phyloP scores from a whole-genome alignment of 1,284 basidiomycete species.

The Apiotrichum mycotoxinovorans region DNA sequence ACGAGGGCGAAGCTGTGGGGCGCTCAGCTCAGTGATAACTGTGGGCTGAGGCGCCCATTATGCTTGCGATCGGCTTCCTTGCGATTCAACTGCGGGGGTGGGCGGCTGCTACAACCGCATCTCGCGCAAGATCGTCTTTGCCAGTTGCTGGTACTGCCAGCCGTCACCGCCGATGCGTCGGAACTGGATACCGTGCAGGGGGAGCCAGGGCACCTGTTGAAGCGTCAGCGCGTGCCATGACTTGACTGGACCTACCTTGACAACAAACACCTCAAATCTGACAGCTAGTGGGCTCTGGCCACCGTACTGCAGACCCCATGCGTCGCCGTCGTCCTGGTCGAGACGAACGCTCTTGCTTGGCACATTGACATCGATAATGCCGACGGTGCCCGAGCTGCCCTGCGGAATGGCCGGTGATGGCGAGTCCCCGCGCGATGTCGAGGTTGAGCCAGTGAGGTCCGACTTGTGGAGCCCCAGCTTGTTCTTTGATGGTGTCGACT shows the following conservation, averaged over 20 bases:
- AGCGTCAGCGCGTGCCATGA: too few relatives aligned
- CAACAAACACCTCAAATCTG: slow-evolving; percentile 88
- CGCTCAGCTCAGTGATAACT: too few relatives aligned
- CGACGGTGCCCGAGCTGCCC: slow-evolving; percentile 17
- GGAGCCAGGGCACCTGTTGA: slow-evolving; percentile 80
- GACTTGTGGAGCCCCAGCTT: slow-evolving; percentile 15
- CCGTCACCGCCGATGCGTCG: slow-evolving; percentile 85
- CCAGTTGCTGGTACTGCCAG: slow-evolving; percentile 97
- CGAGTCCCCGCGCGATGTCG: slow-evolving; percentile 7
- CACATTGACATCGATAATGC: slow-evolving; percentile 10
- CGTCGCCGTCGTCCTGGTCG: slow-evolving; percentile 63
- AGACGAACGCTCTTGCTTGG: slow-evolving; percentile 37
- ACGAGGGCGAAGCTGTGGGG: too few relatives aligned
- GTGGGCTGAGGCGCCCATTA: too few relatives aligned
- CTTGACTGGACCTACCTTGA: slow-evolving; percentile 63
- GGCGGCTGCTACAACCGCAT: slow-evolving; percentile 72
- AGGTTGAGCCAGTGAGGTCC: slow-evolving; percentile 4
- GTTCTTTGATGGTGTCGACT: slow-evolving; percentile 17
- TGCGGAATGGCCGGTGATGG: slow-evolving; percentile 4
- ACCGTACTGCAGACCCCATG: slow-evolving; percentile 30
- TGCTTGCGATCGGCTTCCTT: too few relatives aligned
- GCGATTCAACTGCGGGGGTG: too few relatives aligned
- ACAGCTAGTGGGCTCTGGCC: slow-evolving; percentile 71
- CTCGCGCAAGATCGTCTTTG: slow-evolving; percentile 86
- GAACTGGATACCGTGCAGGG: slow-evolving; percentile 94